Conservation (phyloP, 2,329 filamentous ascomycete species). For the Aspergillus thermomutatus region DNA sequence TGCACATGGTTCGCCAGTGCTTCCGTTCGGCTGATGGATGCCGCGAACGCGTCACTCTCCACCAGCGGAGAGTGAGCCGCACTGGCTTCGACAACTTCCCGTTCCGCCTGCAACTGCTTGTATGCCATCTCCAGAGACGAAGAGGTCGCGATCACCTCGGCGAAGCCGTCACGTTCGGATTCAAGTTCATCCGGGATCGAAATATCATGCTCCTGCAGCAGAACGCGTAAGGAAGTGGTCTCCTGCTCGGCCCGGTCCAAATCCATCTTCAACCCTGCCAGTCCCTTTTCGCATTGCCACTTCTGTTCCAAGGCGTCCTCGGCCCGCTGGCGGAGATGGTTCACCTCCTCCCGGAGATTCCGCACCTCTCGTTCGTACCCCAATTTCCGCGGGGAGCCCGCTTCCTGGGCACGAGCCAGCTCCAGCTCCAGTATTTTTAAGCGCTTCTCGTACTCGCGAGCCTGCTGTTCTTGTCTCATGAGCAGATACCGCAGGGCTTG, state of each 20-base stretch:
- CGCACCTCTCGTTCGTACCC: slow-evolving; percentile 83
- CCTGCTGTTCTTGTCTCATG: slow-evolving; percentile 80
- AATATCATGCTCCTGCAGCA: slow-evolving; percentile 82
- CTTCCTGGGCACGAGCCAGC: slow-evolving; percentile 65
- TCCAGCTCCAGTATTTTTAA: slow-evolving; percentile 74
- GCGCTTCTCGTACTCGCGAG: slow-evolving; percentile 76
- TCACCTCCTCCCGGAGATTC: slow-evolving; percentile 78
- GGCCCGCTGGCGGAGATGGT: slow-evolving; percentile 75
- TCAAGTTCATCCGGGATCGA: slow-evolving; percentile 62
- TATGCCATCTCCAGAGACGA: slow-evolving; percentile 72
- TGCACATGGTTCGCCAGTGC: slow-evolving; percentile 75
- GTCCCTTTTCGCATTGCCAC: slow-evolving; percentile 89
- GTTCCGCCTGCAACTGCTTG: slow-evolving; percentile 65
- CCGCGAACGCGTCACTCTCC: slow-evolving; percentile 64
- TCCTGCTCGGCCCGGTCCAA: slow-evolving; percentile 93
- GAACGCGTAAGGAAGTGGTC: slow-evolving; percentile 72
- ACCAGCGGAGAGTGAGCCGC: slow-evolving; percentile 70
- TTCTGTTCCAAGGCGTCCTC: slow-evolving; percentile 95
- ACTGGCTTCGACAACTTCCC: slow-evolving; percentile 64
- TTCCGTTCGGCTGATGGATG: slow-evolving; percentile 74
- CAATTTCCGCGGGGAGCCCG: slow-evolving; percentile 65
- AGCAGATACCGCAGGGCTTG: slow-evolving; percentile 80
- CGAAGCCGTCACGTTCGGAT: slow-evolving; percentile 41
- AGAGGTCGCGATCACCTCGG: slow-evolving; percentile 57
- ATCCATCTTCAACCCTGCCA: slow-evolving; percentile 90